phyloP scores from a whole-genome alignment of 495 filamentous ascomycete species.

The Lophiostoma macrostomum region DNA sequence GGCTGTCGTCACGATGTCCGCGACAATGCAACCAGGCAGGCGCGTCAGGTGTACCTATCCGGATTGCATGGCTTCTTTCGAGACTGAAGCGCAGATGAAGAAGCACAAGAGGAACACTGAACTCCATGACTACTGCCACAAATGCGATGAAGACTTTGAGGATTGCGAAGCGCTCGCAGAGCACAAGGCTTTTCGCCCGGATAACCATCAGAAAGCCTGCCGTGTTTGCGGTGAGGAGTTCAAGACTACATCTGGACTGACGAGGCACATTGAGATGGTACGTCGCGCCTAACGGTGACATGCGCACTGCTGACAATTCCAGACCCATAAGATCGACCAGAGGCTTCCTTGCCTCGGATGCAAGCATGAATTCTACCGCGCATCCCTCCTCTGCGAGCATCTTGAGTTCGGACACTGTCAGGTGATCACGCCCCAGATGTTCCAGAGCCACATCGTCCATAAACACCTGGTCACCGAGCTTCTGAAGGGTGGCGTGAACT shows the following conservation, averaged over 20 bases:
- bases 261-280: slow-evolving; percentile 49
- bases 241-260: slow-evolving; percentile 45
- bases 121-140: slow-evolving; percentile 51
- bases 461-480: slow-evolving; percentile 42
- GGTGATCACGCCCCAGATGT: slow-evolving; percentile 34
- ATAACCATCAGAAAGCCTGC: slow-evolving; percentile 43
- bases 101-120: slow-evolving; percentile 46
- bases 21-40: slow-evolving; percentile 9
- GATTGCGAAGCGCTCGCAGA: slow-evolving; percentile 42
- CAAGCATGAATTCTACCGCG: slow-evolving; percentile 43
- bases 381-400: slow-evolving; percentile 48
- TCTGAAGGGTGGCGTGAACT: slow-evolving; percentile 17
- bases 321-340: slow-evolving; percentile 45
- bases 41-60: slow-evolving; percentile 25
- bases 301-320: background rate
- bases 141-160: slow-evolving; percentile 51
- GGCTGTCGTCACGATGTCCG: slow-evolving; percentile 23
- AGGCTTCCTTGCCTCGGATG: slow-evolving; percentile 51
- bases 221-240: slow-evolving; percentile 53
- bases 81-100: slow-evolving; percentile 42
- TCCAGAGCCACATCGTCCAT: slow-evolving; percentile 42
- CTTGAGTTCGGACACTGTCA: slow-evolving; percentile 50
- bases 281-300: slow-evolving; percentile 14
- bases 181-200: slow-evolving; percentile 32
- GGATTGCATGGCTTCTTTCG: slow-evolving; percentile 32